phyloP scores from a whole-genome alignment of 768 basidiomycete species.

The Chlorophyllum brunneum region DNA sequence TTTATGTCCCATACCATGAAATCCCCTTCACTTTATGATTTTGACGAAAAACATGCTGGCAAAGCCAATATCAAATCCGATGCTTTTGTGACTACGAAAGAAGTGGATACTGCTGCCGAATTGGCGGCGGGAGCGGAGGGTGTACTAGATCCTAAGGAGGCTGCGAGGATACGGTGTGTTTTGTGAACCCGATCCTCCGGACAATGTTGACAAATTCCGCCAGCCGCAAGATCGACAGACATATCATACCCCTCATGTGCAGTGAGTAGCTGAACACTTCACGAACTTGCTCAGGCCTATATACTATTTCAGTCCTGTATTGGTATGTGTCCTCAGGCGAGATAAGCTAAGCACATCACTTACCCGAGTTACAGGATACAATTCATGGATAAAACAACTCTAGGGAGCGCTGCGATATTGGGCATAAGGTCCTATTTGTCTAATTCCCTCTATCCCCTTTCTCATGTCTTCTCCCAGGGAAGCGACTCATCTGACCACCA shows the following conservation, averaged over 20 bases:
- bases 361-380: constrained; percentile 48
- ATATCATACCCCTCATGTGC: constrained; percentile 71
- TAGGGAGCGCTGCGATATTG: constrained; percentile 64
- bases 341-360: not conserved
- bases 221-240: constrained; percentile 60
- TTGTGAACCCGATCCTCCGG: too few species aligned
- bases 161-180: constrained; percentile 44
- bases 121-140: constrained; percentile 42
- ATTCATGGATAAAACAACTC: constrained; percentile 75
- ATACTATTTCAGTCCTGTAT: constrained; percentile 41
- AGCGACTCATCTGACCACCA: constrained; percentile 58
- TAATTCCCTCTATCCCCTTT: not conserved
- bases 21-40: not conserved
- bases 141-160: constrained; percentile 50
- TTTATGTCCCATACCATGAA: not conserved
- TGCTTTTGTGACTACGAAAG: constrained; percentile 32
- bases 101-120: constrained; percentile 62
- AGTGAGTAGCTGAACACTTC: constrained; percentile 36
- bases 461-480: constrained; percentile 31
- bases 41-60: not conserved
- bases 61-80: not conserved
- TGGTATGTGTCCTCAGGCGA: constrained; percentile 31
- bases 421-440: constrained; percentile 52
- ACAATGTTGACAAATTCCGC: not conserved
- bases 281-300: too few species aligned